phyloP scores from a whole-genome alignment of 1,139 yeast species.

The Chernovozyma aurita region DNA sequence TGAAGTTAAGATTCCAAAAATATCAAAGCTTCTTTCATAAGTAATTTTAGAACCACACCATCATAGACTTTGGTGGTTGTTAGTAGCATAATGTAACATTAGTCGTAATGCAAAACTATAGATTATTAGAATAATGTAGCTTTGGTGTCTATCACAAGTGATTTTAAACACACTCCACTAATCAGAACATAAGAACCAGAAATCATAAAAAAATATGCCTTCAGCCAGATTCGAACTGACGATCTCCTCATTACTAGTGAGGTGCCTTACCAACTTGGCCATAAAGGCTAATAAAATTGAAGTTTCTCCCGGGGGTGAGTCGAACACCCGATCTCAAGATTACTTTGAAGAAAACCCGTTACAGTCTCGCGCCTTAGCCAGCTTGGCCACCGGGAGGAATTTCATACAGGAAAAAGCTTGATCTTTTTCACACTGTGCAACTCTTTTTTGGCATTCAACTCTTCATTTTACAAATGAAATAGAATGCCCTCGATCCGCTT shows the following conservation, averaged over 20 bases:
- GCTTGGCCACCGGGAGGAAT: conserved; percentile 77
- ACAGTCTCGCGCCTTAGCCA: conserved; percentile 84
- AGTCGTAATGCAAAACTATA: too few species aligned
- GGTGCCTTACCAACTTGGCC: conserved; percentile 92
- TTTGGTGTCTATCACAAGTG: too few species aligned
- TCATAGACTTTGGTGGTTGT: too few species aligned
- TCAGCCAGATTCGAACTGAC: conserved; percentile 83
- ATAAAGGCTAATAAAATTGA: conserved; percentile 40
- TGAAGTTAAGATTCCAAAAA: conserved; percentile 25
- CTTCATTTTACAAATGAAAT: too few species aligned
- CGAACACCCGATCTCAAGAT: conserved; percentile 86
- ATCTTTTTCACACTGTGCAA: too few species aligned
- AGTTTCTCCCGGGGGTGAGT: conserved; percentile 75
- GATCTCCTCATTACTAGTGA: conserved; percentile 90
- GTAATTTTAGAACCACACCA: background rate
- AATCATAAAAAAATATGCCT: conserved; percentile 48
- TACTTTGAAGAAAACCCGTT: conserved; percentile 43
- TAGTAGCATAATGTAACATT: conserved; percentile 3
- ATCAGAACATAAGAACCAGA: conserved; percentile 54
- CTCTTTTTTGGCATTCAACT: too few species aligned
- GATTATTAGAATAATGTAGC: too few species aligned
- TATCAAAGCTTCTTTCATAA: conserved; percentile 25
- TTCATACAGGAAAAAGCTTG: too few species aligned
- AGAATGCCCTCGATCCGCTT: too few species aligned
- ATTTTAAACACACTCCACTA: too few species aligned